phyloP scores from a whole-genome alignment of 495 filamentous ascomycete species.

The Penicillium dipodomyicola region DNA sequence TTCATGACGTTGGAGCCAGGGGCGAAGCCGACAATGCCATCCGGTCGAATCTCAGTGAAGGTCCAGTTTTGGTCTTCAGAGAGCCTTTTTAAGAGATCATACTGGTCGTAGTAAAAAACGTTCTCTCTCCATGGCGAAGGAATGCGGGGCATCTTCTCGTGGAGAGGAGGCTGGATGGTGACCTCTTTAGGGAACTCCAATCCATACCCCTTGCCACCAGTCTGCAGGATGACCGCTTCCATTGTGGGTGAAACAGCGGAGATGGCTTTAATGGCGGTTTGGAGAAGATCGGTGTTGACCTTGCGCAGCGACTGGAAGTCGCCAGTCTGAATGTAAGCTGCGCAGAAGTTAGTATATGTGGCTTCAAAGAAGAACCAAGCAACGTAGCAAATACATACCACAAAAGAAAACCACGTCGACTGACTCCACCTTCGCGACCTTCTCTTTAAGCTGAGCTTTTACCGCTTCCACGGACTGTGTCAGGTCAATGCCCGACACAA shows the following conservation, averaged over 20 bases:
- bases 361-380: no score
- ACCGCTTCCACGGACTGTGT: conserved; percentile 17
- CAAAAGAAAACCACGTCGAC: background rate
- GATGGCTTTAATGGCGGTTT: conserved; percentile 15
- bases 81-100: conserved; percentile 33
- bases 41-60: conserved; percentile 43
- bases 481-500: conserved; percentile 24
- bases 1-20: conserved; percentile 43
- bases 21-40: conserved; percentile 44
- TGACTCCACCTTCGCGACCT: background rate
- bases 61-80: conserved; percentile 36
- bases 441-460: conserved; percentile 17
- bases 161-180: conserved; percentile 29
- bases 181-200: conserved; percentile 36
- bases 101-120: conserved; percentile 48
- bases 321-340: no score
- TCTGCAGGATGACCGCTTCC: conserved; percentile 35
- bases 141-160: conserved; percentile 39
- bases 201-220: conserved; percentile 45
- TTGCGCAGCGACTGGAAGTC: no score
- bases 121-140: conserved; percentile 35
- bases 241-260: conserved; percentile 27
- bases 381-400: no score
- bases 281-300: no score
- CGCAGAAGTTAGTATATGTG: no score